Evolutionary conservation across 495 filamentous ascomycete species (phyloP), one percentile per base, ranked within the genome.

Genomic region (Penicillium simplicissimum): DNA sequence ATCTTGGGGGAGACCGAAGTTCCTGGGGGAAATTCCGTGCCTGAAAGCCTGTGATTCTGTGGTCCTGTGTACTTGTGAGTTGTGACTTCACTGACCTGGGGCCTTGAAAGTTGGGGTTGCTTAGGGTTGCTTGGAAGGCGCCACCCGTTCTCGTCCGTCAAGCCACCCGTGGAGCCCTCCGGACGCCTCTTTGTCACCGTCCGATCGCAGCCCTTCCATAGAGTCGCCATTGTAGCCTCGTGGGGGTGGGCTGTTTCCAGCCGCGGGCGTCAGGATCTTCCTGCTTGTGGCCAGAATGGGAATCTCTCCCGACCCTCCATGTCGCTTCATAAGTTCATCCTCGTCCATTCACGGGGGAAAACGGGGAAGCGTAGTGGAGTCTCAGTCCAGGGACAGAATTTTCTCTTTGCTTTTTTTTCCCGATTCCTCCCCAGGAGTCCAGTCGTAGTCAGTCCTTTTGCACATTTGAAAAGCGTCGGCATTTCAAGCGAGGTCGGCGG

Each of bases 331-430:
- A n/a, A n/a, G n/a, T n/a, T n/a, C 56, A 60, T 42, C 36, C 45
- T 48, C 60, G 21, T 51, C 60, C 64, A 56, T 47, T 57, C 57
- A 66, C 64, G 60, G 63, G 63, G 63, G 57, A 65, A 58, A 58
- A 65, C 63, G 63, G 63, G 63, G 63, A 56, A 36, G 28, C 8
- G 17, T 5, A 10, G 64, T 67, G 64, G 64, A 31, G 28, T 31
- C 28, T 31, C 25, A 28, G 31, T 40, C 38, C 40, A 55, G 59
- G 55, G 51, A 51, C 63, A 62, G 55, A 59, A 38, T 62, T 55
- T 58, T 62, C n/a, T 40, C 51, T 35, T 47, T 13, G 40, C n/a
- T 31, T 52, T 33, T 21, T 42, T 11, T n/a, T n/a, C n/a, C n/a
- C n/a, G n/a, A n/a, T n/a, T n/a, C n/a, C n/a, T n/a, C n/a, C n/a